Evolutionary conservation across 176 grass and related monocot genomes (phyloP), one percentile per base, ranked within the genome.

Genomic region (Ananas comosus): DNA sequence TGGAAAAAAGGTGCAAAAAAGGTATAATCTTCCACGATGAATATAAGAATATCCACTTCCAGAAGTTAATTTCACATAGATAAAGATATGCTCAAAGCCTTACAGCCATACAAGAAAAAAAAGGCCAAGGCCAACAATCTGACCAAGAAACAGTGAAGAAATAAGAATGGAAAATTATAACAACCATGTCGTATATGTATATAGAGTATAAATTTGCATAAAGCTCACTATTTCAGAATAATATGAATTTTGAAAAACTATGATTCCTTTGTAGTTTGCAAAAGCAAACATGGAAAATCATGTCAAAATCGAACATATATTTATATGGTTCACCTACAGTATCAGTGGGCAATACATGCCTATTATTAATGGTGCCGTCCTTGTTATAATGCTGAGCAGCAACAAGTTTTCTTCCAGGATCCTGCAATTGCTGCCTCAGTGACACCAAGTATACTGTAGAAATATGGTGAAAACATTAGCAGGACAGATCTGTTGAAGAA

Each of bases 341-440:
- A 59, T 10, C 66, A 81, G 56, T 72, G 48, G 54, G 25, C 50
- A 85, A 86, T 72, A 66, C 84, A 86, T 88, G 80, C 95, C 95
- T 99, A 70, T 80, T 99, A 82, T 81, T 81, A 67, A 80, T 84
- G 66, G 69, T 54, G 61, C 91, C 94, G 53, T 99, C 87, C 74
- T 99, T 99, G 66, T 93, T 99, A 59, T 93, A 99, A 84, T 99
- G 90, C 53, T 99, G 90, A 68, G 81, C 83, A 57, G 73, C 85
- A 82, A 86, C 64, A 47, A 88, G 90, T 67, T 99, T 88, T 71
- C 86, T 88, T 49, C 87, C 90, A 70, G 85, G 82, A 84, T 99
- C 95, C 73, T 99, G 90, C 81, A 99, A 78, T 63, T 99, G 95
- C 69, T 94, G 90, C 83, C 95, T 94, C 80, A 94, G 69, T 78